Percentiles rank a stretch among this genome's conserved stretches.
phyloP scores from a whole-genome alignment of 1,284 basidiomycete genomes.

The Moesziomyces antarcticus region DNA sequence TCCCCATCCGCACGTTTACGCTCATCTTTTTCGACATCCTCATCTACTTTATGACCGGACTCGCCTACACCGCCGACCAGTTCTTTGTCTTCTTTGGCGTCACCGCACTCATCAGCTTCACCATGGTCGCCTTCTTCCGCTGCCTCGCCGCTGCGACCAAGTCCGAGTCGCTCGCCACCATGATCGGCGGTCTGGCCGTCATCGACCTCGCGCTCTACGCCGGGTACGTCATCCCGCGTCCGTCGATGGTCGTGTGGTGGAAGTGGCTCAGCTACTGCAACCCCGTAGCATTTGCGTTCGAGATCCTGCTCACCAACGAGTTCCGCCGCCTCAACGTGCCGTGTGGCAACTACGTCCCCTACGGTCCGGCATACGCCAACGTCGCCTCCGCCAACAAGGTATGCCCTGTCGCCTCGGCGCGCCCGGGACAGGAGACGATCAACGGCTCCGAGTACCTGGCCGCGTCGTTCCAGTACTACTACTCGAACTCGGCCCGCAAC shows the following conservation, averaged over 20 bases:
- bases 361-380: constrained; percentile 33
- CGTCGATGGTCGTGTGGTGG: constrained; percentile 62
- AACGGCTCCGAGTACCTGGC: constrained; percentile 39
- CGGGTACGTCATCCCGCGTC: constrained; percentile 60
- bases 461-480: constrained; percentile 45
- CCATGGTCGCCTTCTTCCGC: constrained; percentile 63
- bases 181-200: constrained; percentile 55
- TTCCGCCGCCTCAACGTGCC: constrained; percentile 48
- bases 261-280: constrained; percentile 63
- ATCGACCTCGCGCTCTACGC: constrained; percentile 56
- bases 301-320: constrained; percentile 61
- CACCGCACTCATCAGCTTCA: constrained; percentile 42
- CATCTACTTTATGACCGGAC: constrained; percentile 61
- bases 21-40: constrained; percentile 49
- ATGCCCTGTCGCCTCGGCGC: constrained; percentile 49
- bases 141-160: constrained; percentile 41
- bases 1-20: constrained; percentile 51
- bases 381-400: constrained; percentile 46
- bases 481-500: constrained; percentile 43
- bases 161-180: constrained; percentile 49
- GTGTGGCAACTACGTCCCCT: constrained; percentile 46
- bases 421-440: constrained; percentile 45
- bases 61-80: constrained; percentile 41
- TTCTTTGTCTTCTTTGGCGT: constrained; percentile 58
- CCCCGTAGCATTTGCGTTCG: constrained; percentile 57